Percentiles rank a stretch among this genome's conserved stretches.
Evolutionary conservation across 163 green algal genomes (phyloP).

Genomic region (Chlamydomonas reinhardtii): DNA sequence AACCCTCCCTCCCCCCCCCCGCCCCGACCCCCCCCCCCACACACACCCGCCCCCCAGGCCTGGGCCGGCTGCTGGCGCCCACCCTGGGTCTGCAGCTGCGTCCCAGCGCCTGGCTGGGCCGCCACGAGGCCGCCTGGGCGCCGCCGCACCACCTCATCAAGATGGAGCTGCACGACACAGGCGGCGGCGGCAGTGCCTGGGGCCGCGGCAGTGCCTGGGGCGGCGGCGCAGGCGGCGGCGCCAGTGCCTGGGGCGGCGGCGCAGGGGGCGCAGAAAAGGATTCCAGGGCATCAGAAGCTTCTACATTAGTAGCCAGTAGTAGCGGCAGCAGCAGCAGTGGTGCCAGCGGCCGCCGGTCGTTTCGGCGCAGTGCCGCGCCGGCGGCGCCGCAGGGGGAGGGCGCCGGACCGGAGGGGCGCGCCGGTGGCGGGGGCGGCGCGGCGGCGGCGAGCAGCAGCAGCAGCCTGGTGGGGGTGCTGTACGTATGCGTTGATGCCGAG

Average conservation of each 20-base stretch:
- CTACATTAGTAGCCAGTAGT: background rate
- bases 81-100: conserved; percentile 9
- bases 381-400: too few species aligned
- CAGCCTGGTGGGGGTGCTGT: conserved; percentile 30
- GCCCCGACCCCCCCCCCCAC: too few species aligned
- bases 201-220: too few species aligned
- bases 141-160: background rate
- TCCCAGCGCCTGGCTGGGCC: background rate
- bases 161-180: conserved; percentile 15
- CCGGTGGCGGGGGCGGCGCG: too few species aligned
- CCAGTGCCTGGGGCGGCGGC: too few species aligned
- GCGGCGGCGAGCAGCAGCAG: too few species aligned
- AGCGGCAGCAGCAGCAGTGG: background rate
- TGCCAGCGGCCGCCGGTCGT: background rate
- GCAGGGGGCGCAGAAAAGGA: too few species aligned
- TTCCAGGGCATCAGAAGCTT: background rate
- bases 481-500: conserved; percentile 20
- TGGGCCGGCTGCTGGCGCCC: conserved; percentile 7
- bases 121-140: background rate
- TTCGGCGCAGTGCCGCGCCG: too few species aligned
- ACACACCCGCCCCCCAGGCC: background rate
- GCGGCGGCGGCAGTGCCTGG: too few species aligned
- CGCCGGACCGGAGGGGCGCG: too few species aligned
- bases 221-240: too few species aligned
- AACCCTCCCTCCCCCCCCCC: too few species aligned